Base-by-base conservation (phyloP, 768 basidiomycete genomes). In the Pluteus cervinus region DNA sequence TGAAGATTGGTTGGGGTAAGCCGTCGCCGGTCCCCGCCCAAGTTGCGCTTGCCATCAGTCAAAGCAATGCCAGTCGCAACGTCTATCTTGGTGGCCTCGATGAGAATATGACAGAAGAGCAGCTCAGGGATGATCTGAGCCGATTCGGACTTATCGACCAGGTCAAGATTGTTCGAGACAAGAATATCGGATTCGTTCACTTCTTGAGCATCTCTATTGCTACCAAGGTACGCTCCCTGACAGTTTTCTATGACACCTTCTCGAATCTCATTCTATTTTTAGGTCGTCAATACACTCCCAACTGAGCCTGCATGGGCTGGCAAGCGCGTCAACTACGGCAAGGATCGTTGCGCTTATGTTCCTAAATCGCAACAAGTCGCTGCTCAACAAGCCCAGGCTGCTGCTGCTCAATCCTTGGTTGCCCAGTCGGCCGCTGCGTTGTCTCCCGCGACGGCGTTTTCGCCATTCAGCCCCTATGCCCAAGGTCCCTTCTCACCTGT, bases 1-100 rank as follows among this genome's bases (percentile, higher is more conserved):
- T 99, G 52, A 93, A 93, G 66, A 93, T 99, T 46, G 96, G 96
- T 15, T 99, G 94, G 94, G 96, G 94, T 18, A 96, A 98, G 57
- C 86, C 93, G 1, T 83, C 81, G 2, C 79, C 84, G 11, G 90
- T 98, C 3, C 88, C 91, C 1, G 76, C 80, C 17, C 80, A 84
- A 53, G 89, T 98, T 9, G 76, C 80, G 3, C 73, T 86, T 17
- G 91, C 93, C 1, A 94, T 98, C 38, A 79, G 76, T 50, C 88
- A 93, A 65, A 82, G 81, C 61, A 91, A 90, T 48, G 96, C 96
- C 2, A 91, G 86, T 48, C 67, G 96, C 48, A 99, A 98, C 51
- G 96, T 99, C 41, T 99, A 97, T 54, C 73, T 99, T 12, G 96
- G 96, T 29, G 90, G 90, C 12, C 67, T 99, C 26, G 92, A 94